Base-by-base conservation (phyloP, 495 filamentous ascomycete species). In the Jackrogersella multiformis region DNA sequence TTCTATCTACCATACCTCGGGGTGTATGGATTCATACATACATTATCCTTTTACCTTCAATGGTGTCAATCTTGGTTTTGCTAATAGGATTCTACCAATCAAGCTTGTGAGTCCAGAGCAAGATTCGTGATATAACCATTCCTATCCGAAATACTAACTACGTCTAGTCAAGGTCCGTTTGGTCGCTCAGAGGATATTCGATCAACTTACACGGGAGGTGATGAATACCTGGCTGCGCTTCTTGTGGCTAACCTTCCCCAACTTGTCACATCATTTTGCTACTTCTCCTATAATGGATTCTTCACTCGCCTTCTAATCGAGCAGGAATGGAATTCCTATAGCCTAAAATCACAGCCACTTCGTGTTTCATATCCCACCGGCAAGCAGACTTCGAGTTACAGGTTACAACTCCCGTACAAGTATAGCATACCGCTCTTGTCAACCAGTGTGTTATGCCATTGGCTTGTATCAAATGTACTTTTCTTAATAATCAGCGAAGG, bases 381-480 rank as follows among this genome's bases (percentile, higher is more conserved):
- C 21, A 28, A 62, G 15, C 67, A 66, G 20, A 23, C 44, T 5
- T 70, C 67, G 4, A 69, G 13, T 12, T 72, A 72, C 12, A 34
- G 49, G 5, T 32, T 69, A 5, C 46, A 64, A 9, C 53, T 74
- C 1, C 66, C 66, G 0, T 68, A 66, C 28, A 41, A 18, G 13
- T 57, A 64, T 20, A 58, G 68, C 23, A 24, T 71, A 30, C 73
- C 64, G 21, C 61, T 76, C 4, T 61, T 73, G 12, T 57, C 59
- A 32, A 66, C 73, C 21, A 76, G 76, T 56, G 36, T 48, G 8
- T 39, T 66, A 12, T 26, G 48, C 2, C 78, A 73, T 35, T 73
- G 64, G 67, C 34, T 73, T 9, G 5, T 57, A 12, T 72, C 69
- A 4, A 72, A 48, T 58, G n/a, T 57, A 0, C n/a, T 69, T 2